phyloP scores from a whole-genome alignment of 768 basidiomycete genomes.

The Cystobasidium ongulense region DNA sequence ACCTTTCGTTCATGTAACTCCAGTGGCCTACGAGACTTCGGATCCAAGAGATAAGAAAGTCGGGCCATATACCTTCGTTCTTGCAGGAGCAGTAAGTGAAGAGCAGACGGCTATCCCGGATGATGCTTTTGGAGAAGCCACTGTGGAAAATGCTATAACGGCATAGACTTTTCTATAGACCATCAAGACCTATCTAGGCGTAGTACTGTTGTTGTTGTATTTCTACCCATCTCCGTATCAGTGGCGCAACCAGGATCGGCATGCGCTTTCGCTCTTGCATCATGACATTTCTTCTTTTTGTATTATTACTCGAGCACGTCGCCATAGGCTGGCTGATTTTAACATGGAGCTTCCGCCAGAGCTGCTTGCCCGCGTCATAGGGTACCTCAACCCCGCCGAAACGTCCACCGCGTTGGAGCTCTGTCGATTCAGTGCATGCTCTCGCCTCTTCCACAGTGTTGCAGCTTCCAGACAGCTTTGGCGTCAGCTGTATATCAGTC shows the following conservation, averaged over 20 bases:
- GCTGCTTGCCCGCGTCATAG: conserved; percentile 2
- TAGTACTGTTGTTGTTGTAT: neutral
- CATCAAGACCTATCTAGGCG: no score
- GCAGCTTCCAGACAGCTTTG: neutral
- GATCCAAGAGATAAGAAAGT: conserved; percentile 26
- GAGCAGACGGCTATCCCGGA: conserved; percentile 19
- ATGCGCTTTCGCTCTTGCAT: neutral
- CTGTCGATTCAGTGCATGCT: conserved; percentile 5
- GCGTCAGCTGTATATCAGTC: conserved; percentile 2
- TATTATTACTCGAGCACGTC: no score
- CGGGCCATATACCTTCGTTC: conserved; percentile 11
- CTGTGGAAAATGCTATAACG: neutral
- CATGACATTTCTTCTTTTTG: no score
- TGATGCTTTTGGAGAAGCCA: conserved; percentile 19
- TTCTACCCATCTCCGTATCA: no score
- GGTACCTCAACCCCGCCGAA: neutral
- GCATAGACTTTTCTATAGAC: neutral
- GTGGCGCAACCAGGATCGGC: neutral
- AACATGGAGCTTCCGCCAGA: conserved; percentile 16
- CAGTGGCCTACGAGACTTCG: conserved; percentile 22
- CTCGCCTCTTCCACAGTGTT: conserved; percentile 1
- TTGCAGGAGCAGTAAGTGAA: conserved; percentile 7
- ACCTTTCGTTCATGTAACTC: no score
- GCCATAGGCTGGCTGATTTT: no score
- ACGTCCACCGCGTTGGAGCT: neutral